Evolutionary conservation across 805 yeast genomes (phyloP), one percentile per base, ranked within the genome.

Genomic region (Hanseniaspora pseudoguilliermondii): DNA sequence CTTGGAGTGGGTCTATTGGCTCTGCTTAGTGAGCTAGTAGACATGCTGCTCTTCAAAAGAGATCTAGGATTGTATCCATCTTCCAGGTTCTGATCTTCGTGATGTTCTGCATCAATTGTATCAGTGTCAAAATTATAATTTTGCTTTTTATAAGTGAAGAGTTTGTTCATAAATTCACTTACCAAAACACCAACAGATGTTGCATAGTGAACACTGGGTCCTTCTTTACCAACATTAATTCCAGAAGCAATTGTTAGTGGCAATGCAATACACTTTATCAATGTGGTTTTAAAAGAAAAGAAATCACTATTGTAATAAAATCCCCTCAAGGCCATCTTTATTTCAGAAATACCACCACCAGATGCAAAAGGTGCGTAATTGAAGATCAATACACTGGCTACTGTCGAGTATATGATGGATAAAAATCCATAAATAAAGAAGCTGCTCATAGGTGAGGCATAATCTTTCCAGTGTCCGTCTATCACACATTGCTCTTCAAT

Each of bases 161-260:
- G 75, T 0, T 93, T 82, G 13, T 88, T 71, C n/a, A 81, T 77
- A 62, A 82, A 81, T 0, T 97, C 98, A n/a, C 85, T 91, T 3
- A 53, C 29, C 29, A 53, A 21, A 38, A 53, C 56, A 38, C 50
- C 56, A 16, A 53, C 56, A 67, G 97, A 90, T 0, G 90, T 95
- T 0, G 98, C 97, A 68, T 91, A 93, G 69, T 93, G 99, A 13
- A 93, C 98, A 62, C 91, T 82, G 1, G 99, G 99, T 0, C 99
- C 99, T 66, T 93, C 99, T 69, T 93, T 93, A 23, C 99, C 99
- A 6, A 93, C 85, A 61, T 91, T 84, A 40, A 93, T 69, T 0
- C 98, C 98, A 1, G 96, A 83, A 0, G 95, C 90, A 63, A 93
- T 93, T 0, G 95, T 87, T 58, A 93, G 71, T 0, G 98, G 98